phyloP scores from a whole-genome alignment of 352 stramenopile species.

The Globisporangium lucens region DNA sequence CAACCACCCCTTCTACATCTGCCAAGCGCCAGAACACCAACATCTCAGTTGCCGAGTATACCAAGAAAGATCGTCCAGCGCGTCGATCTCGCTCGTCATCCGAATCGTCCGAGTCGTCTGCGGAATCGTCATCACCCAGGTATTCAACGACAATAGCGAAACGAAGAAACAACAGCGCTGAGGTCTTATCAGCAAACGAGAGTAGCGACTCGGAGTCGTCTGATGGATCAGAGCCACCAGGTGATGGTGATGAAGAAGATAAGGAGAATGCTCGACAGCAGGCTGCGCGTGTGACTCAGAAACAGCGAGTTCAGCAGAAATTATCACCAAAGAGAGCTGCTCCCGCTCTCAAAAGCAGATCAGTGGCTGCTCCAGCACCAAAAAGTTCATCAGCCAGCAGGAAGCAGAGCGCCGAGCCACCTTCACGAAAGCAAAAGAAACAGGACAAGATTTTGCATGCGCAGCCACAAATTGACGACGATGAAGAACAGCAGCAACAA shows the following conservation, averaged over 20 bases:
- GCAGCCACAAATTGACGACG: neutral
- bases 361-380: neutral
- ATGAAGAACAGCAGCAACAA: neutral
- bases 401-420: neutral
- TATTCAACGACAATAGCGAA: neutral
- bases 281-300: neutral
- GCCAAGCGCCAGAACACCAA: neutral
- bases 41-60: conserved; percentile 5
- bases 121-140: conserved; percentile 5
- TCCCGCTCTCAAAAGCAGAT: conserved; percentile 3
- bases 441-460: neutral
- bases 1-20: neutral
- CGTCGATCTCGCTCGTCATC: conserved; percentile 6
- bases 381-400: neutral
- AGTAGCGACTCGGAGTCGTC: neutral
- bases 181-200: neutral
- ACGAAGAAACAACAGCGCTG: conserved; percentile 2
- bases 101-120: conserved; percentile 8
- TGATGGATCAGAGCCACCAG: neutral
- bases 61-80: neutral
- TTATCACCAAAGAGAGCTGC: neutral
- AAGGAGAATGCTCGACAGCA: conserved; percentile 11
- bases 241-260: conserved; percentile 2
- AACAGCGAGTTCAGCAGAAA: conserved; percentile 1
- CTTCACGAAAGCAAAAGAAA: neutral